Conservation (phyloP, 306 rosid genomes). For the Heteromeles arbutifolia region DNA sequence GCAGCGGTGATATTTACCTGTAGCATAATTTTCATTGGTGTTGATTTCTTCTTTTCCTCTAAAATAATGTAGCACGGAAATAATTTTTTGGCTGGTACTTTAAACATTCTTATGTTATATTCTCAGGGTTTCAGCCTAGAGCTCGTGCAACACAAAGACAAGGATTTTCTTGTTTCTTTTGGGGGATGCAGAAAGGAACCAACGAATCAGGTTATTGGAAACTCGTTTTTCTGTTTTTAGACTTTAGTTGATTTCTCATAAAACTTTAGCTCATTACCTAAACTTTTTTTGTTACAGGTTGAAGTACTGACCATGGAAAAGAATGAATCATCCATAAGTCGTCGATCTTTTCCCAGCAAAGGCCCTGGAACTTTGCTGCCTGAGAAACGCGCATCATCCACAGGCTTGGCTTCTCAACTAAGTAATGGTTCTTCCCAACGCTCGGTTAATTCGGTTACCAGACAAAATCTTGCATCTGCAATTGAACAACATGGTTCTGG, state of each 20-base stretch:
- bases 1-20: slow-evolving; percentile 5
- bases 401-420: slow-evolving; percentile 50
- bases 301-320: slow-evolving; percentile 76
- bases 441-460: slow-evolving; percentile 53
- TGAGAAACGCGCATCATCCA: slow-evolving; percentile 48
- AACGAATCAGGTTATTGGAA: slow-evolving; percentile 68
- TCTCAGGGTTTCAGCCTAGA: slow-evolving; percentile 87
- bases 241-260: background rate
- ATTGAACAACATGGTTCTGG: slow-evolving; percentile 81
- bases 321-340: slow-evolving; percentile 42
- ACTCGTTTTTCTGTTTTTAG: background rate
- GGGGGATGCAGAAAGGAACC: slow-evolving; percentile 91
- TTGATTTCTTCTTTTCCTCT: background rate
- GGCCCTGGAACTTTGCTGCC: slow-evolving; percentile 39
- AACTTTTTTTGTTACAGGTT: slow-evolving; percentile 36
- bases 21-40: background rate
- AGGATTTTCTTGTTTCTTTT: slow-evolving; percentile 89
- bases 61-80: background rate
- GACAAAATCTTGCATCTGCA: slow-evolving; percentile 74
- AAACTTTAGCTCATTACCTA: background rate
- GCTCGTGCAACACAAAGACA: slow-evolving; percentile 74
- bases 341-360: slow-evolving; percentile 44
- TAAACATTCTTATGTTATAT: background rate
- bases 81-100: slow-evolving; percentile 1
- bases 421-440: slow-evolving; percentile 49